phyloP scores from a whole-genome alignment of 2,329 filamentous ascomycete species.

The Botrytis pseudocinerea region DNA sequence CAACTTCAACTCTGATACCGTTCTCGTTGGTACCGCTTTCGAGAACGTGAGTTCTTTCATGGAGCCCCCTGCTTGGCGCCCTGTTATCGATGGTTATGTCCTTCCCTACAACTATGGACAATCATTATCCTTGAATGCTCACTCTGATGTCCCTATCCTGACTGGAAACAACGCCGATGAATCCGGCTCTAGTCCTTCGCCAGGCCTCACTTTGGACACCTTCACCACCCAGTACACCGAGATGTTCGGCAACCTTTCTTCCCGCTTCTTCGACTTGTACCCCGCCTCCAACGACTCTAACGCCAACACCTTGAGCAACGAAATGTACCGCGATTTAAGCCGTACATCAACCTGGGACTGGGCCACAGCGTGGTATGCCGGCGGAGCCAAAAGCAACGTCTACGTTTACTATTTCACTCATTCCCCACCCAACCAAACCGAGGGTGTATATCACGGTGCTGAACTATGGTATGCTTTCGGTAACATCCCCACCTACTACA shows the following conservation, averaged over 20 bases:
- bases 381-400: too few species aligned
- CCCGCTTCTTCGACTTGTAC: not conserved
- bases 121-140: not conserved
- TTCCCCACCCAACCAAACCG: not conserved
- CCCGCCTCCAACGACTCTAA: not conserved
- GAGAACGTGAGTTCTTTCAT: not conserved
- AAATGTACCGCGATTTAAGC: too few species aligned
- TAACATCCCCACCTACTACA: slow-evolving; percentile 29
- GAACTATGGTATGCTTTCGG: slow-evolving; percentile 41
- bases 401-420: too few species aligned
- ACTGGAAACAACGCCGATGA: not conserved
- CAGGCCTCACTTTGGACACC: not conserved
- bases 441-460: slow-evolving; percentile 38
- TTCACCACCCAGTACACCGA: not conserved
- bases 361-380: too few species aligned
- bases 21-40: not conserved
- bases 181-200: too few species aligned
- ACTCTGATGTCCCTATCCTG: not conserved
- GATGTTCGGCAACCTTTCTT: not conserved
- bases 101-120: not conserved
- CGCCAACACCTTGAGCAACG: too few species aligned
- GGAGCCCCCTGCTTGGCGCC: not conserved
- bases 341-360: too few species aligned
- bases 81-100: not conserved
- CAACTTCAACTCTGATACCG: not conserved